These are phyloP conservation scores for Xanthoconium stramineum DNA, from an alignment of 768 basidiomycete species.

Conservation along the genomic window DNA sequence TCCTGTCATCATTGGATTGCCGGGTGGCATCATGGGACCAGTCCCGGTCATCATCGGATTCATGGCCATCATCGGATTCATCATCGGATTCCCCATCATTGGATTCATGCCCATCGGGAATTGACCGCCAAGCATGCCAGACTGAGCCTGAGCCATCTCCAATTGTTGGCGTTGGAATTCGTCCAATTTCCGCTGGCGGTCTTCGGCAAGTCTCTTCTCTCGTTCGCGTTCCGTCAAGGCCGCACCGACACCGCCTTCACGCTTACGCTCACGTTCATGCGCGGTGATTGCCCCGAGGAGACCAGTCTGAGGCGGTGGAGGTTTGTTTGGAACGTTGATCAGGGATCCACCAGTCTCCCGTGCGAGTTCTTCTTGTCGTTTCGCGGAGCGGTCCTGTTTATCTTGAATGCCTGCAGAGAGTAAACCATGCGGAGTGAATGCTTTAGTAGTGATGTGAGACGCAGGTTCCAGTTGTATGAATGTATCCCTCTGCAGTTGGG, in stretches of 20 bases:
- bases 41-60: slow-evolving; percentile 58
- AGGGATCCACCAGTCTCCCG: slow-evolving; percentile 88
- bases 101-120: slow-evolving; percentile 51
- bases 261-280: slow-evolving; percentile 90
- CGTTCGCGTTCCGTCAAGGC: slow-evolving; percentile 93
- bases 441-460: slow-evolving; percentile 80
- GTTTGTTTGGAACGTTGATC: slow-evolving; percentile 94
- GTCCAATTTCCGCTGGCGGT: slow-evolving; percentile 89
- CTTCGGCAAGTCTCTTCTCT: slow-evolving; percentile 88
- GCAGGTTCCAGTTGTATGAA: slow-evolving; percentile 75
- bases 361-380: slow-evolving; percentile 90
- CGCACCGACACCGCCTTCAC: slow-evolving; percentile 94
- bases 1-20: slow-evolving; percentile 54
- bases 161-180: slow-evolving; percentile 86
- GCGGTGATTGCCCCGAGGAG: slow-evolving; percentile 94
- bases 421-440: slow-evolving; percentile 91
- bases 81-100: slow-evolving; percentile 73
- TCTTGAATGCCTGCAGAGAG: slow-evolving; percentile 95
- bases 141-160: slow-evolving; percentile 88
- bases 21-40: slow-evolving; percentile 46
- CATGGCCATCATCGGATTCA: slow-evolving; percentile 44
- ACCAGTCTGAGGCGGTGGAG: slow-evolving; percentile 92
- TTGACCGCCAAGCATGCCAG: slow-evolving; percentile 63
- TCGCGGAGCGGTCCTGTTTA: slow-evolving; percentile 93
- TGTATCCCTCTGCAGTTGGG: slow-evolving; percentile 41